These are phyloP conservation scores for Torulaspora quercuum DNA, from an alignment of 805 yeast genomes.

Conservation along the genomic window DNA sequence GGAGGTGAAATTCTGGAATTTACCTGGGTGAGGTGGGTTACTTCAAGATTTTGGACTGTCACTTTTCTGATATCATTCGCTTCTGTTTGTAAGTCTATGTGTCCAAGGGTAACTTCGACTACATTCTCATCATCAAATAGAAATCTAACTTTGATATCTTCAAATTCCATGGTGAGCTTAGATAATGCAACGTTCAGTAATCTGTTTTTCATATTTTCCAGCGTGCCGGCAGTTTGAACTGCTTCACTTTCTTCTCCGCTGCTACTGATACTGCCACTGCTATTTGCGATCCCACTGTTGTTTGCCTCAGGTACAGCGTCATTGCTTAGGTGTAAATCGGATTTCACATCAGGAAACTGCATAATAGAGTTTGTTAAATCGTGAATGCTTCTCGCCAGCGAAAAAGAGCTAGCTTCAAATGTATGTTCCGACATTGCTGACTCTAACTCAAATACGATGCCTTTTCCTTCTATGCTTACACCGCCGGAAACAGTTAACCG, in stretches of 20 bases:
- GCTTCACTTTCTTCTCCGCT: constrained; percentile 18
- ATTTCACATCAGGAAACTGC: constrained; percentile 35
- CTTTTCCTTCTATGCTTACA: constrained; percentile 55
- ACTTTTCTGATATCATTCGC: constrained; percentile 46
- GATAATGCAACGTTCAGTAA: constrained; percentile 68
- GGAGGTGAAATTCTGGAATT: constrained; percentile 10
- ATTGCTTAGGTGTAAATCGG: constrained; percentile 17
- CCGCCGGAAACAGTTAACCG: constrained; percentile 69
- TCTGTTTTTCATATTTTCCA: constrained; percentile 55
- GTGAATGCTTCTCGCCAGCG: constrained; percentile 68
- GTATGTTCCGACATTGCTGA: constrained; percentile 24
- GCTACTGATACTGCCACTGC: constrained; percentile 14
- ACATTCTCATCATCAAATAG: constrained; percentile 45
- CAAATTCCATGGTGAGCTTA: constrained; percentile 51
- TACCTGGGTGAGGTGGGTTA: constrained; percentile 43
- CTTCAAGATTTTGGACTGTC: constrained; percentile 39
- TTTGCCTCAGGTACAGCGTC: constrained; percentile 21
- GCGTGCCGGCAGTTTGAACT: constrained; percentile 26
- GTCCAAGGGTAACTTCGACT: constrained; percentile 33
- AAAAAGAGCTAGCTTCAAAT: constrained; percentile 38
- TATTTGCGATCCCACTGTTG: constrained; percentile 9
- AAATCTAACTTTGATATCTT: constrained; percentile 46
- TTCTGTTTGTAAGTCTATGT: constrained; percentile 37
- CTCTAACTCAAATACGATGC: constrained; percentile 43
- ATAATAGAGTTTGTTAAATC: constrained; percentile 59